Conservation (phyloP, 441 rosid species). For the Monsonia emarginata region DNA sequence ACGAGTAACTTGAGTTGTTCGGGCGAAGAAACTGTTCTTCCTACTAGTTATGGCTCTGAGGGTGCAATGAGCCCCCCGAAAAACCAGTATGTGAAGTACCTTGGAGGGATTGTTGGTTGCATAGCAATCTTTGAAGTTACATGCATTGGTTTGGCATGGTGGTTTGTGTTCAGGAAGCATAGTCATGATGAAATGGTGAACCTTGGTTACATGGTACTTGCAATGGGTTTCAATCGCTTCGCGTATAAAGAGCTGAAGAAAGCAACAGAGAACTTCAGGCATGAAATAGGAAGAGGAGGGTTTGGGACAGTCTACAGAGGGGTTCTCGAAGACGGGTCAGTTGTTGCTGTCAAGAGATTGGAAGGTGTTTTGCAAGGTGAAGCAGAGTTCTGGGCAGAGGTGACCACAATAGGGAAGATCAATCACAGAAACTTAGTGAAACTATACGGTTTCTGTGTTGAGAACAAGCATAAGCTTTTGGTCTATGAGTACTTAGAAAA, state of each 20-base stretch:
- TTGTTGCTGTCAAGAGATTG: constrained; percentile 25
- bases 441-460: not conserved
- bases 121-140: constrained; percentile 14
- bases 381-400: constrained; percentile 28
- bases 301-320: constrained; percentile 21
- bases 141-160: constrained; percentile 14
- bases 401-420: constrained; percentile 17
- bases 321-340: constrained; percentile 14
- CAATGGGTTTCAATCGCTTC: constrained; percentile 23
- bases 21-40: constrained; percentile 6
- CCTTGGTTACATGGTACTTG: constrained; percentile 18
- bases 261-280: constrained; percentile 22
- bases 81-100: constrained; percentile 16
- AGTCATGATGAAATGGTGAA: constrained; percentile 5
- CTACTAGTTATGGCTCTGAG: not conserved
- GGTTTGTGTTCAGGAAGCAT: constrained; percentile 19
- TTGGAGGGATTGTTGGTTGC: constrained; percentile 13
- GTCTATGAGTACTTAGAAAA: not conserved
- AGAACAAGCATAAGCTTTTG: not conserved
- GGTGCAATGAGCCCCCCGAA: not conserved
- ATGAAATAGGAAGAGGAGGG: constrained; percentile 26
- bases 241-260: constrained; percentile 19
- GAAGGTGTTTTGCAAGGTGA: constrained; percentile 19
- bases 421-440: not conserved
- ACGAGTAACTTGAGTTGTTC: constrained; percentile 13